These are phyloP conservation scores for Candida mattraensis DNA, from an alignment of 805 yeast species.

Conservation along the genomic window DNA sequence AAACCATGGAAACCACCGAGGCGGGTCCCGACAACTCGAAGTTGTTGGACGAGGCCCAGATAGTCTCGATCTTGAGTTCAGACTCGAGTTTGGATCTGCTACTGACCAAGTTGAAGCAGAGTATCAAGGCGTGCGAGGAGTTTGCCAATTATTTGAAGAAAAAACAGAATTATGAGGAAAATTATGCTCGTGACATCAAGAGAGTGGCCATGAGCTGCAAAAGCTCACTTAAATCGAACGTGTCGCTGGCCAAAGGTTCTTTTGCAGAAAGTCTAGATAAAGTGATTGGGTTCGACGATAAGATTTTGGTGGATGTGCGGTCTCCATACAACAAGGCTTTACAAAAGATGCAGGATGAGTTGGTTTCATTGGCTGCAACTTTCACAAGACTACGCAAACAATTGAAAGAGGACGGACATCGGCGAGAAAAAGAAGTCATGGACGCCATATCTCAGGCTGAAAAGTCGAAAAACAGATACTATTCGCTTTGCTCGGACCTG, in stretches of 20 bases:
- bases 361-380: slow-evolving; percentile 66
- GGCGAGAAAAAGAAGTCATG: slow-evolving; percentile 78
- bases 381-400: slow-evolving; percentile 72
- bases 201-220: slow-evolving; percentile 58
- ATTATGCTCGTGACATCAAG: slow-evolving; percentile 69
- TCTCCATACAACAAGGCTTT: slow-evolving; percentile 75
- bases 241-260: slow-evolving; percentile 40
- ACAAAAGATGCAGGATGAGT: slow-evolving; percentile 83
- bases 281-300: slow-evolving; percentile 77
- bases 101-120: slow-evolving; percentile 71
- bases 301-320: slow-evolving; percentile 62
- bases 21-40: slow-evolving; percentile 29
- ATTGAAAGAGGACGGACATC: slow-evolving; percentile 76
- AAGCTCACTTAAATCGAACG: slow-evolving; percentile 38
- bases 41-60: slow-evolving; percentile 49
- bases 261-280: slow-evolving; percentile 65
- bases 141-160: slow-evolving; percentile 75
- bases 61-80: slow-evolving; percentile 55
- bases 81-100: slow-evolving; percentile 77
- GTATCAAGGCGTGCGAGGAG: slow-evolving; percentile 81
- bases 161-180: slow-evolving; percentile 76
- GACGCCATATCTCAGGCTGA: slow-evolving; percentile 85
- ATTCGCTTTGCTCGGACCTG: slow-evolving; percentile 78
- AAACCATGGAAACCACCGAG: no score
- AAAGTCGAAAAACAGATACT: slow-evolving; percentile 80